Conservation (phyloP, 75 land plant genomes). For the Isoetes taiwanensis region DNA sequence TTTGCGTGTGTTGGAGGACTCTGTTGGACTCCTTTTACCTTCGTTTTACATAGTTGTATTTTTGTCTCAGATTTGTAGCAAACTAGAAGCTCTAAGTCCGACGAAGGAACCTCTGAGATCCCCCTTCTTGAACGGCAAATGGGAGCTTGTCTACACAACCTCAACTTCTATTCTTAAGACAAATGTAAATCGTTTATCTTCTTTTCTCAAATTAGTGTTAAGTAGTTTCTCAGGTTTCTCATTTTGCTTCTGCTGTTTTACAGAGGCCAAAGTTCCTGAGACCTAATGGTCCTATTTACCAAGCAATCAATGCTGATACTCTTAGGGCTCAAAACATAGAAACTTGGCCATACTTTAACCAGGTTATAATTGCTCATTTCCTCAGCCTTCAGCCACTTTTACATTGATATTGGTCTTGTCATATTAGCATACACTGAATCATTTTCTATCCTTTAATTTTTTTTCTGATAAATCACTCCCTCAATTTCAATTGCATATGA, state of each 20-base stretch:
- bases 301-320: slow-evolving; percentile 77
- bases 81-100: slow-evolving; percentile 58
- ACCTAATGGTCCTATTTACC: slow-evolving; percentile 66
- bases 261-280: slow-evolving; percentile 85
- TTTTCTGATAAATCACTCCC: background rate
- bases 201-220: background rate
- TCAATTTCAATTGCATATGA: background rate
- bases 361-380: slow-evolving; percentile 24
- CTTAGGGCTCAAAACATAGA: slow-evolving; percentile 92
- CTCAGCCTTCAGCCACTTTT: background rate
- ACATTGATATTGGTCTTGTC: background rate
- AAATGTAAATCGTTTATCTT: slow-evolving; percentile 29
- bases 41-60: no score
- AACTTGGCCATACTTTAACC: slow-evolving; percentile 94
- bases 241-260: background rate
- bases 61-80: slow-evolving; percentile 46
- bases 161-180: slow-evolving; percentile 56
- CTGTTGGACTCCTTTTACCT: no score
- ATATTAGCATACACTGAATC: background rate
- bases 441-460: background rate
- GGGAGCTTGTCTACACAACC: slow-evolving; percentile 96
- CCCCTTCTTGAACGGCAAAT: slow-evolving; percentile 74
- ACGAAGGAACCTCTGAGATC: slow-evolving; percentile 75
- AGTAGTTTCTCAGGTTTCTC: background rate
- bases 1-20: no score